Evolutionary conservation across 192 early-diverging fungal genomes (phyloP).

Genomic region (Piromyces finnis): DNA sequence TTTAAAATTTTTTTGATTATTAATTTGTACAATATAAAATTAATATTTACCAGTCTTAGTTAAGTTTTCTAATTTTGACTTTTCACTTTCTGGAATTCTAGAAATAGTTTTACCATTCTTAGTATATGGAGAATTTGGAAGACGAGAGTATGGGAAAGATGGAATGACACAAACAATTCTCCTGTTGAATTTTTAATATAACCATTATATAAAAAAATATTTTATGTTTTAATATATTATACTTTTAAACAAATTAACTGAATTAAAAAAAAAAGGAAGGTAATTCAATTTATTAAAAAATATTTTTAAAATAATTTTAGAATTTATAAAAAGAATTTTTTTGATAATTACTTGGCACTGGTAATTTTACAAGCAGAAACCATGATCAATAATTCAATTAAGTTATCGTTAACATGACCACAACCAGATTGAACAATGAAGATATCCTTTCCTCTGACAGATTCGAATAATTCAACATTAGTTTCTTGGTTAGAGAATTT

Average conservation of each 20-base stretch:
- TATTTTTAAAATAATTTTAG: too few relatives aligned
- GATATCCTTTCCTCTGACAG: constrained; percentile 76
- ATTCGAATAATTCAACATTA: constrained; percentile 81
- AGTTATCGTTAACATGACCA: constrained; percentile 3
- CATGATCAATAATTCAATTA: constrained; percentile 4
- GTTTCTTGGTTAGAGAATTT: constrained; percentile 95
- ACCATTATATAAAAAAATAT: neutral
- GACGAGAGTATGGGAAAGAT: constrained; percentile 2
- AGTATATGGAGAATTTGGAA: constrained; percentile 2
- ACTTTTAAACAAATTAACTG: too few relatives aligned
- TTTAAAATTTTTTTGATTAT: too few relatives aligned
- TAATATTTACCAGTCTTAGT: neutral
- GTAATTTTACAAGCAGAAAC: constrained; percentile 1
- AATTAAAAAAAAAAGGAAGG: too few relatives aligned
- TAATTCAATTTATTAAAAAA: too few relatives aligned
- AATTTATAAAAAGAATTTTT: too few relatives aligned
- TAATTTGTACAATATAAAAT: neutral
- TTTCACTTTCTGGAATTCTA: neutral
- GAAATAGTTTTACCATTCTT: neutral
- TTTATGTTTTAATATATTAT: too few relatives aligned
- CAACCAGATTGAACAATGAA: constrained; percentile 63
- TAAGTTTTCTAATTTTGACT: neutral
- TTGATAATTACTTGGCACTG: neutral
- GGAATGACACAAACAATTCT: constrained; percentile 2
- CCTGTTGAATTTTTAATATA: neutral